A percentile compares a stretch with the other conserved stretches of the same genome.
Conservation (phyloP, 768 basidiomycete species). For the Amanita jacksonii region DNA sequence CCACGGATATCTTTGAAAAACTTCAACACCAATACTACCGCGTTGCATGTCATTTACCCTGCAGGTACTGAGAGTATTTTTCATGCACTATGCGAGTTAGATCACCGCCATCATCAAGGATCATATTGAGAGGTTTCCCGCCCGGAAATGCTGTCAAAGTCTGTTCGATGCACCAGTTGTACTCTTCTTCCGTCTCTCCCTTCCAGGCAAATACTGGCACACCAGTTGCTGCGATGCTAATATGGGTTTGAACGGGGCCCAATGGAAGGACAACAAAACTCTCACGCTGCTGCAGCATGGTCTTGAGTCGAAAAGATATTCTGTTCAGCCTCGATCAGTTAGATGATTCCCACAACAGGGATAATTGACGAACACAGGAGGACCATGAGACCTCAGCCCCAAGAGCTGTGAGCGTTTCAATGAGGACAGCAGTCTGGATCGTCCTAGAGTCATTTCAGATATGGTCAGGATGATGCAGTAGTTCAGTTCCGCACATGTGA, state of each 20-base stretch:
- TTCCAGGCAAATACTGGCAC: conserved; percentile 99
- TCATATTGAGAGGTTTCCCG: conserved; percentile 90
- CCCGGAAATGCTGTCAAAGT: conserved; percentile 80
- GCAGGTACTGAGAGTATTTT: conserved; percentile 86
- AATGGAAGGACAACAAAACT: conserved; percentile 11
- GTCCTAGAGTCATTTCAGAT: conserved; percentile 49
- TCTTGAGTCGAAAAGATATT: conserved; percentile 99
- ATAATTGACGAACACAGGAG: conserved; percentile 63
- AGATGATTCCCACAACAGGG: background rate
- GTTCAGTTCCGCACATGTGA: conserved; percentile 65
- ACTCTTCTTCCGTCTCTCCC: conserved; percentile 99
- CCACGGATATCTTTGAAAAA: conserved; percentile 64
- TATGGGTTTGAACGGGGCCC: conserved; percentile 4
- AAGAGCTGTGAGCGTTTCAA: conserved; percentile 91
- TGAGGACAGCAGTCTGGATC: conserved; percentile 96
- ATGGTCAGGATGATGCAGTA: conserved; percentile 2
- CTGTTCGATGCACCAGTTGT: conserved; percentile 97
- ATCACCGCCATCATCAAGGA: conserved; percentile 98
- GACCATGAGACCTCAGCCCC: conserved; percentile 99
- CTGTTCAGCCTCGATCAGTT: conserved; percentile 27
- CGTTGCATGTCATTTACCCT: conserved; percentile 32
- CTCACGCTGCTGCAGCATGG: conserved; percentile 94
- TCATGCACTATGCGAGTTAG: conserved; percentile 92
- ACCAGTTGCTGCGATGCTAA: conserved; percentile 91
- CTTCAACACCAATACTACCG: conserved; percentile 1